Conservation (phyloP, 306 rosid genomes). For the Vigna mungo region DNA sequence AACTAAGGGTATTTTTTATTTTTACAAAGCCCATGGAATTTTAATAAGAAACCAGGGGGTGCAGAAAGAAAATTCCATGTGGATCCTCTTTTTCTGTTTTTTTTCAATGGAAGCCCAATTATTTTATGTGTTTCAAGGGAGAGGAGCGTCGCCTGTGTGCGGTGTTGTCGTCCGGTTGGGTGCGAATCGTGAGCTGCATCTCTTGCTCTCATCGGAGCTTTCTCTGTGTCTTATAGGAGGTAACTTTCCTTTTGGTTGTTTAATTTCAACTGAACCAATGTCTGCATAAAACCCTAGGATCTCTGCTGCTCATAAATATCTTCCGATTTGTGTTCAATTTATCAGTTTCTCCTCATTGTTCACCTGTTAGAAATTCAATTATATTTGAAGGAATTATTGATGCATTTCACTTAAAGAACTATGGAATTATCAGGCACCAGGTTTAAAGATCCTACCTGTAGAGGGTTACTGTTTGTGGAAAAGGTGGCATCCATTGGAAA, state of each 20-base stretch:
- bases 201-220: not conserved
- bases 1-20: too few relatives aligned
- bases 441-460: slow-evolving; percentile 10
- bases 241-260: not conserved
- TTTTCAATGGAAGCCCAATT: not conserved
- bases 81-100: too few relatives aligned
- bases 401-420: not conserved
- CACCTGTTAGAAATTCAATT: not conserved
- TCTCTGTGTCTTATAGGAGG: not conserved
- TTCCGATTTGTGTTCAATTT: not conserved
- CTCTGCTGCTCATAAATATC: not conserved
- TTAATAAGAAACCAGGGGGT: too few relatives aligned
- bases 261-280: not conserved
- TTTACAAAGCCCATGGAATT: too few relatives aligned
- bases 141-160: not conserved
- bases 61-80: too few relatives aligned
- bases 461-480: slow-evolving; percentile 19
- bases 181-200: slow-evolving; percentile 5
- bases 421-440: not conserved
- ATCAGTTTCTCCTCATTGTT: not conserved
- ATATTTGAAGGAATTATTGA: not conserved
- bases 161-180: not conserved
- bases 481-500: not conserved
- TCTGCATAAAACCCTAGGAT: not conserved
- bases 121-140: not conserved